Evolutionary conservation across 2,329 filamentous ascomycete genomes (phyloP), one percentile per base, ranked within the genome.

Genomic region (Hypocreales sp.): DNA sequence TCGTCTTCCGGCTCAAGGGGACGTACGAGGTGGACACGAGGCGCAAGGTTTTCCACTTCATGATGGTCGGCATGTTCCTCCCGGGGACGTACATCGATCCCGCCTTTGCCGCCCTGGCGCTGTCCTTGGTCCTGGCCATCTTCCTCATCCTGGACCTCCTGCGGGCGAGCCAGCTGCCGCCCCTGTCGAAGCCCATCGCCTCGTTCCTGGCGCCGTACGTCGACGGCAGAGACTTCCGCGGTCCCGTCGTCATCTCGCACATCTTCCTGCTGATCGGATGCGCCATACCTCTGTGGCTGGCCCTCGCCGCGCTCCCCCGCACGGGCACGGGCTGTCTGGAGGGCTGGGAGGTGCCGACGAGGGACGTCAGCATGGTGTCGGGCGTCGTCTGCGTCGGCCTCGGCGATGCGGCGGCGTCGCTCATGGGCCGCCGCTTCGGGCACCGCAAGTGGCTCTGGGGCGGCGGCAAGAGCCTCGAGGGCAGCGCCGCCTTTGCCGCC

Each of bases 11-110:
- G 22, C 66, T 92, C 20, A 80, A 78, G 22, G 61, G 72, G 4
- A 60, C 81, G 26, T 86, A 80, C 38, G 86, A 94, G 53, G 87
- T 98, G 25, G 90, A 98, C 53, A 98, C 90, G 2, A 72, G 90
- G 26, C 74, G 90, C 27, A 98, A 98, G 52, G 81, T 95, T 15
- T 98, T 98, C 50, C 90, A 98, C 51, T 92, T 92, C 40, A 93
- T 87, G 67, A 95, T 95, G 79, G 87, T 95, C 7, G 73, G 74
- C 30, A 94, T 98, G 82, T 76, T 98, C 30, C 64, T 95, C 2
- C 86, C 90, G 0, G 73, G 81, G 2, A 80, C 78, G 3, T 94
- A 74, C 46, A 58, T 95, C 36, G 90, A 98, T 48, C 87, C 90
- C 1, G 64, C 76, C 22, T 95, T 82, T 50, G 74, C 76, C 26